Evolutionary conservation across 768 basidiomycete genomes (phyloP), one percentile per base, ranked within the genome.

Genomic region (Hypholoma sublateritium): DNA sequence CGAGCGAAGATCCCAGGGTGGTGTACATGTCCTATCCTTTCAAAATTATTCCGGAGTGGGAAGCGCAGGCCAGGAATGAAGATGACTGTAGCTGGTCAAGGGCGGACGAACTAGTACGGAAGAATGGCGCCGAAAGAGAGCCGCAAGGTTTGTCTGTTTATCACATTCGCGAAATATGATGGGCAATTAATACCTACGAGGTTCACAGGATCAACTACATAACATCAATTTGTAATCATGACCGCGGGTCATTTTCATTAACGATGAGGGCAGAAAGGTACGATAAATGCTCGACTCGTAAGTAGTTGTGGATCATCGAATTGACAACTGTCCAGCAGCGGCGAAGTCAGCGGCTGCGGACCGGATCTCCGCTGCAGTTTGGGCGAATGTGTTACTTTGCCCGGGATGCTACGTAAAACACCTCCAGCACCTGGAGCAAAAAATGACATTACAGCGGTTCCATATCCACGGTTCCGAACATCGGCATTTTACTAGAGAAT

Each of bases 21-120:
- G 68, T 74, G 5, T 68, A 66, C 46, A 65, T 74, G 60, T 65
- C 67, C n/a, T 70, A 70, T 53, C 71, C 71, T 35, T 25, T 43
- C 34, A 63, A 65, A 19, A 65, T 68, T 21, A 65, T 76, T 32
- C 61, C 47, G 17, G 70, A 73, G 54, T 76, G 73, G 73, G 74
- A 75, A 52, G 69, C 69, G 24, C 69, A 70, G 34, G 69, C 69
- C 16, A 62, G 60, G 16, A 62, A 67, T 17, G 61, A 65, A 16
- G 59, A 58, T 45, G 58, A 66, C 17, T 64, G 63, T 45, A 67
- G 63, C 53, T 76, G 73, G 71, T 60, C 68, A 19, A 60, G 65
- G 36, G 75, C 74, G 48, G 69, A 73, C 56, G 70, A 72, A 41
- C 55, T 69, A 50, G 59, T 69, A 42, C 58, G 59, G 59, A 64